Base-by-base conservation (phyloP, 129 eudicot species). In the Lactuca sativa region DNA sequence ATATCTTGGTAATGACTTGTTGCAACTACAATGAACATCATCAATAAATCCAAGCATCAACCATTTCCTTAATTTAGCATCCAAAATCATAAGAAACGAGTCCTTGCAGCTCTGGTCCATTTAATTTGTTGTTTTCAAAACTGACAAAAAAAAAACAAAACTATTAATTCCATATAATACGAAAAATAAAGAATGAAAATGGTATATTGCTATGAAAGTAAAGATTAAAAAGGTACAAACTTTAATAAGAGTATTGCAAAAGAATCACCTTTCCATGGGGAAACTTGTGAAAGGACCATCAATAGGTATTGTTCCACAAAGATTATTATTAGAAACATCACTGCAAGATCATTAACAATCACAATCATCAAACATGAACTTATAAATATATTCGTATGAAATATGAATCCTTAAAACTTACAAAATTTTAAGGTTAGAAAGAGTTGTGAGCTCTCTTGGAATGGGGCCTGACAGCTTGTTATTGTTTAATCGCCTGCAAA, bases 71-170 rank as follows among this genome's bases (percentile, higher is more conserved):
- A 30, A 65, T 32, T 83, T 59, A 90, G 81, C 97, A 90, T 71
- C 95, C 97, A 9, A 90, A 90, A 77, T 90, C 95, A n/a, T 90
- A 90, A 1, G 97, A 71, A 37, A 84, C 97, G 43, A 86, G 82
- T 59, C 97, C 97, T 81, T 86, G 80, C 79, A 90, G 82, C 86
- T 90, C 97, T 3, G 97, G 97, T 63, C 97, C 97, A 36, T 82
- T 84, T 54, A 90, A 79, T 77, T 70, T 68, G 80, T 84, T 86
- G 86, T 90, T 78, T 70, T 67, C 74, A 25, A 74, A 90, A 62
- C 97, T 90, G 84, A 64, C 38, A 76, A 41, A 59, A 21, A n/a
- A 33, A 56, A 16, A 40, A 62, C 21, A 4, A 11, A 58, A 49
- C 61, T 38, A 13, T 40, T 40, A 37, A 6, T 53, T 38, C 18